These are phyloP conservation scores for Leccinum arenicola DNA, from an alignment of 768 basidiomycete species.

Conservation along the genomic window DNA sequence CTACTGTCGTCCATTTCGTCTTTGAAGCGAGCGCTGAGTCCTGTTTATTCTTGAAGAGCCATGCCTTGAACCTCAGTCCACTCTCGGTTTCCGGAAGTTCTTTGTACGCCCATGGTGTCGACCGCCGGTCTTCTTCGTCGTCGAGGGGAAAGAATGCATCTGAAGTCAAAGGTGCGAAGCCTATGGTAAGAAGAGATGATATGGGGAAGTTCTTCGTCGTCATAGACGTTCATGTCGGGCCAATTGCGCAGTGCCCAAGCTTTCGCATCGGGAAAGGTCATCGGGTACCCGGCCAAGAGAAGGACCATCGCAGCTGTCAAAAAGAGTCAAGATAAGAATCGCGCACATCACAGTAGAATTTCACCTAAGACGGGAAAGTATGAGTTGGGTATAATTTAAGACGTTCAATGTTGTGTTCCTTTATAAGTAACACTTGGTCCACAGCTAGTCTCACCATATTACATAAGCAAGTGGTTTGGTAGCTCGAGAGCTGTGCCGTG, in stretches of 20 bases:
- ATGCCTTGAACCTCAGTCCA: neutral
- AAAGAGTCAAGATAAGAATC: too few relatives aligned
- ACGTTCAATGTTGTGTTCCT: too few relatives aligned
- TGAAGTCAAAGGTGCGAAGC: neutral
- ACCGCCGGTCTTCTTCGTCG: neutral
- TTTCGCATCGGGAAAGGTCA: neutral
- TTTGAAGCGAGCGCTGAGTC: neutral
- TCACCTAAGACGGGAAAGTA: too few relatives aligned
- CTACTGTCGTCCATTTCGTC: neutral
- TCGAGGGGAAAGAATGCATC: neutral
- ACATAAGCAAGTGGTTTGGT: neutral
- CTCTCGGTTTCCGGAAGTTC: too few relatives aligned
- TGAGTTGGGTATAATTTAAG: too few relatives aligned
- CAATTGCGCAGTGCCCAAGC: neutral
- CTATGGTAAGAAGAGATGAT: neutral
- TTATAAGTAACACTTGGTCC: too few relatives aligned
- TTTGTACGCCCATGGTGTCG: neutral
- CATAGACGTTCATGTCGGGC: neutral
- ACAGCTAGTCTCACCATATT: too few relatives aligned
- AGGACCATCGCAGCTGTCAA: too few relatives aligned
- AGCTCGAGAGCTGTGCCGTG: constrained; percentile 10
- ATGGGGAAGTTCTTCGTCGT: neutral
- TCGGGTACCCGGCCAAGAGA: neutral
- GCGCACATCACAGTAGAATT: too few relatives aligned
- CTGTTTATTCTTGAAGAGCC: neutral